Percentiles rank a stretch among this genome's conserved stretches.
Evolutionary conservation across 1,139 yeast genomes (phyloP).

Genomic region (Lodderomyces oxycetoniae): DNA sequence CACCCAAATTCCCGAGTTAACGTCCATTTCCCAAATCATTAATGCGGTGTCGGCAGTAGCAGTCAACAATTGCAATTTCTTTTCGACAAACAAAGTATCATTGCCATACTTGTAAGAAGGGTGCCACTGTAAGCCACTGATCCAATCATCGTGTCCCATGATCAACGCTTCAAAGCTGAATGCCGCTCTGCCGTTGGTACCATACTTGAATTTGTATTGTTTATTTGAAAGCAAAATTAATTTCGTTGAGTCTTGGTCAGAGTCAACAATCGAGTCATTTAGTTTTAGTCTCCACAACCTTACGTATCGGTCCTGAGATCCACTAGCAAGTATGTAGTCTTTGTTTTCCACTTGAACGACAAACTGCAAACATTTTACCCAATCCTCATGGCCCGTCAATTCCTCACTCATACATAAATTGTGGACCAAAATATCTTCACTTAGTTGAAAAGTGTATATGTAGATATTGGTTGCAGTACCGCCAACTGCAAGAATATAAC

Average conservation of each 20-base stretch:
- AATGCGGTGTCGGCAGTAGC: conserved; percentile 92
- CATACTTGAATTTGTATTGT: conserved; percentile 51
- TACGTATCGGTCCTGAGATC: conserved; percentile 86
- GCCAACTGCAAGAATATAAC: conserved; percentile 67
- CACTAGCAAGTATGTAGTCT: conserved; percentile 67
- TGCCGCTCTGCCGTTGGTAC: conserved; percentile 36
- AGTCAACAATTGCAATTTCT: conserved; percentile 60
- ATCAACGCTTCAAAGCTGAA: conserved; percentile 86
- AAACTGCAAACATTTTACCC: conserved; percentile 75
- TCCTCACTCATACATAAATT: conserved; percentile 39
- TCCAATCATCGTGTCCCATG: conserved; percentile 99
- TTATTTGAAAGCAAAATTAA: conserved; percentile 58
- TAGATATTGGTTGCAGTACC: conserved; percentile 66
- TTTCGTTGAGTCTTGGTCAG: conserved; percentile 52
- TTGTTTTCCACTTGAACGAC: conserved; percentile 46
- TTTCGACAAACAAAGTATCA: conserved; percentile 13
- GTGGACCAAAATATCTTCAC: conserved; percentile 17
- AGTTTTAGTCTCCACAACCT: conserved; percentile 74
- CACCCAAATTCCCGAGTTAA: conserved; percentile 85
- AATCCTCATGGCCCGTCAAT: conserved; percentile 87
- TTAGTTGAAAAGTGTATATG: conserved; percentile 46
- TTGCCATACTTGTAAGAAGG: conserved; percentile 25
- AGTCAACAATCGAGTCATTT: conserved; percentile 52
- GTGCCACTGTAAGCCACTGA: conserved; percentile 81
- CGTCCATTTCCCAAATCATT: conserved; percentile 95